Conservation (phyloP, 352 stramenopile species). For the Pythium guiyangense region DNA sequence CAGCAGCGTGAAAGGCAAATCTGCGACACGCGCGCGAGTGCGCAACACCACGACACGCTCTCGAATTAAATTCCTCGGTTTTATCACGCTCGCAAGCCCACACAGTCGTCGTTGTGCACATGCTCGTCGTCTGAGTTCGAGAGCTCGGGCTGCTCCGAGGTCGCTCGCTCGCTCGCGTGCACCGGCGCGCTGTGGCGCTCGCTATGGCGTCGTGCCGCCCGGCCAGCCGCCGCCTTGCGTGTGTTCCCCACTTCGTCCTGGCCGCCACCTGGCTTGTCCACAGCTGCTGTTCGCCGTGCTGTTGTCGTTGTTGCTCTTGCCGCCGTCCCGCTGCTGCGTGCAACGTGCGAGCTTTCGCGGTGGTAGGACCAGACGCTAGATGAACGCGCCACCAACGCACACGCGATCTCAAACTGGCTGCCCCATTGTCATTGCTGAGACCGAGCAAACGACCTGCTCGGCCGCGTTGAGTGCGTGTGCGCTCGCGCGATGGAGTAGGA, state of each 20-base stretch:
- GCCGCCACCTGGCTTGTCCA: neutral
- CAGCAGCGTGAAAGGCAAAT: constrained; percentile 2
- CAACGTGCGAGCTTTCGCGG: neutral
- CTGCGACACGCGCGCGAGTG: constrained; percentile 2
- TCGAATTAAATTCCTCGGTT: constrained; percentile 5
- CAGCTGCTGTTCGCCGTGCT: neutral
- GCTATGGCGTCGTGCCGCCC: no score
- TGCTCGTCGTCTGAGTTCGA: neutral
- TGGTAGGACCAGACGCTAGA: neutral
- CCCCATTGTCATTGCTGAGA: no score
- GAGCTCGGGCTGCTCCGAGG: neutral
- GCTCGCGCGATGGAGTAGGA: neutral
- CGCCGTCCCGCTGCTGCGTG: neutral
- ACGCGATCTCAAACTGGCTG: neutral
- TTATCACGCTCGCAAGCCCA: constrained; percentile 1
- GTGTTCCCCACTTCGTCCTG: constrained; percentile 14
- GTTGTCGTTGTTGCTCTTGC: neutral
- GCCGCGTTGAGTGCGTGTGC: neutral
- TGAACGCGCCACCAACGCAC: neutral
- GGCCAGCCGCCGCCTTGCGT: constrained; percentile 1
- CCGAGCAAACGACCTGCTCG: no score
- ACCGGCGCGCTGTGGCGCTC: no score
- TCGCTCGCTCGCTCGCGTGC: neutral
- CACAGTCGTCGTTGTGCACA: no score
- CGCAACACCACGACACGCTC: neutral